phyloP scores from a whole-genome alignment of 192 early-diverging fungal species.

The Ramicandelaber brevisporus region DNA sequence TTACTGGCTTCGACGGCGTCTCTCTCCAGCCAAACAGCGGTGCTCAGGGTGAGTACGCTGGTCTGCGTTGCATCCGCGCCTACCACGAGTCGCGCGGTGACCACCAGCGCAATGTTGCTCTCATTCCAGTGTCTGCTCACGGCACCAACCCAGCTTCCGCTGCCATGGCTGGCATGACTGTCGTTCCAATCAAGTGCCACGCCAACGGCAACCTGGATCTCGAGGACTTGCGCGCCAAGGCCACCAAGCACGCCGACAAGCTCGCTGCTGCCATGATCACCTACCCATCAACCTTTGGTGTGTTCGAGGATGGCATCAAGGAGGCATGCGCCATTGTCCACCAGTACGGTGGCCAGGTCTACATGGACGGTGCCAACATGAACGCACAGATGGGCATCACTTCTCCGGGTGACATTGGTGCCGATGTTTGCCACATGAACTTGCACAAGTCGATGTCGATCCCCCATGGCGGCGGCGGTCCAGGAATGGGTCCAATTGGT shows the following conservation, averaged over 20 bases:
- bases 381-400: slow-evolving; percentile 69
- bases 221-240: slow-evolving; percentile 69
- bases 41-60: slow-evolving; percentile 97
- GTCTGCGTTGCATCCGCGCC: slow-evolving; percentile 81
- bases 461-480: slow-evolving; percentile 96
- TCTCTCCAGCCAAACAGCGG: slow-evolving; percentile 97
- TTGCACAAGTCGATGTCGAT: slow-evolving; percentile 99
- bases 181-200: slow-evolving; percentile 81
- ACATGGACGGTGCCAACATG: slow-evolving; percentile 93
- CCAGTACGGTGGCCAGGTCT: slow-evolving; percentile 84
- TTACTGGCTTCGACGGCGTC: slow-evolving; percentile 83
- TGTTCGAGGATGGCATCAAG: slow-evolving; percentile 76
- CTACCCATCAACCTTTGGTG: slow-evolving; percentile 96
- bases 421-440: slow-evolving; percentile 99
- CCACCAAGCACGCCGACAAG: slow-evolving; percentile 54
- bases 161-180: slow-evolving; percentile 87
- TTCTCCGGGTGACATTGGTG: slow-evolving; percentile 81
- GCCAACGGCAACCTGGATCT: slow-evolving; percentile 82
- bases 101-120: slow-evolving; percentile 63
- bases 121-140: slow-evolving; percentile 97
- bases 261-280: slow-evolving; percentile 97
- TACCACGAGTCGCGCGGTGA: slow-evolving; percentile 72
- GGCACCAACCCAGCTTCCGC: slow-evolving; percentile 98
- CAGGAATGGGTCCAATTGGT: slow-evolving; percentile 92
- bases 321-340: slow-evolving; percentile 85